Evolutionary conservation across 805 yeast species (phyloP), one percentile per base, ranked within the genome.

Genomic region (Yarrowia sp.): DNA sequence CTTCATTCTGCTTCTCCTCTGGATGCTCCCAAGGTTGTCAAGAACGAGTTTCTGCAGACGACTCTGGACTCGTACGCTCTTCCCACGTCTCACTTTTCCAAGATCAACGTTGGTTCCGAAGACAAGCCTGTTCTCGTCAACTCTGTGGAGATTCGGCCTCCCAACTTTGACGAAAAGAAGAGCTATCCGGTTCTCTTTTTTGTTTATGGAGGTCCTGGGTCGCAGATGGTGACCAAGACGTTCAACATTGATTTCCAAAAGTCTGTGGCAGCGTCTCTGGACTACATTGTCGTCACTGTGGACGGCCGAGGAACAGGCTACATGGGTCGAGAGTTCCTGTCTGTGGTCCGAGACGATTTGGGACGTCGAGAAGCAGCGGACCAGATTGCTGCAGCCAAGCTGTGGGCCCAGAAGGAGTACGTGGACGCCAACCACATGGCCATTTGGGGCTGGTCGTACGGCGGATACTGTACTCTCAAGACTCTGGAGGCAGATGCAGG

Each of bases 391-490:
- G 96, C 96, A 4, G 99, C 96, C 2, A 83, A 84, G 68, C 68
- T 80, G 1, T 93, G 95, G 88, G 80, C 84, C 2, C 54, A 76
- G 4, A 83, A 82, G 69, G 66, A 79, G 1, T 93, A 87, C 71
- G 88, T 95, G 44, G 89, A 92, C 72, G 75, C 78, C 24, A 77
- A 81, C 3, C 82, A 84, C 67, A 85, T 90, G 12, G 96, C 96
- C 0, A 84, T 93, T 64, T 95, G 98, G 93, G 99, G 99, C 9
- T 95, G 99, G 99, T 89, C 96, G 22, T 95, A 93, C 73, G 99
- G 99, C 54, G 99, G 98, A 0, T 95, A 85, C 73, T 82, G 91
- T 81, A 92, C 99, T 0, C 81, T 95, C 70, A 95, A 92, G 76
- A 88, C 96, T 0, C 78, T 95, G 52, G 98, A 95, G 75, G 80